Evolutionary conservation across 768 basidiomycete genomes (phyloP).

Genomic region (Termitomyces sp.): DNA sequence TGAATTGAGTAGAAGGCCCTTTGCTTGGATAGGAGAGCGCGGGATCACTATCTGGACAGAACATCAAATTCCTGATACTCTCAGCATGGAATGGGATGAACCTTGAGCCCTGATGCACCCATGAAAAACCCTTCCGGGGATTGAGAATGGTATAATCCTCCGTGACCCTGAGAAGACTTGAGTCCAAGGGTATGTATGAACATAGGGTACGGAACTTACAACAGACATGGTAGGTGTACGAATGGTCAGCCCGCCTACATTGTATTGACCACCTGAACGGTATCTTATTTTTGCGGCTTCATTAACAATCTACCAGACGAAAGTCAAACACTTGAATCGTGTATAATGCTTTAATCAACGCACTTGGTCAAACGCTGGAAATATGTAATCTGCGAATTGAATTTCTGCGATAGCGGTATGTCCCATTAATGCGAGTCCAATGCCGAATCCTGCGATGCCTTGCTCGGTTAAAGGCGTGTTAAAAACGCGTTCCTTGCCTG

Average conservation of each 20-base stretch:
- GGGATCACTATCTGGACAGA: conserved; percentile 74
- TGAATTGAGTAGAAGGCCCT: conserved; percentile 80
- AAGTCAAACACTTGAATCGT: not conserved
- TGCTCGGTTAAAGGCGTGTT: conserved; percentile 93
- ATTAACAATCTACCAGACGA: conserved; percentile 70
- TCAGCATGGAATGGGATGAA: conserved; percentile 20
- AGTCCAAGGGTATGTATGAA: not conserved
- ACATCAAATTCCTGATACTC: not conserved
- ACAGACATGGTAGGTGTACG: conserved; percentile 90
- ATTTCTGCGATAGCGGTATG: conserved; percentile 95
- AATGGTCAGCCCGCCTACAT: conserved; percentile 80
- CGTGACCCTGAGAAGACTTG: conserved; percentile 54
- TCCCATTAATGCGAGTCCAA: conserved; percentile 89
- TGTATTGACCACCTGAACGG: conserved; percentile 80
- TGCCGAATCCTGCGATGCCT: conserved; percentile 93
- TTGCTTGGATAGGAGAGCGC: conserved; percentile 93
- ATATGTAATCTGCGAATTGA: conserved; percentile 89
- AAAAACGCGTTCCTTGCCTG: conserved; percentile 89
- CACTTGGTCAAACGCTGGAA: conserved; percentile 92
- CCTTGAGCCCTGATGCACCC: conserved; percentile 88
- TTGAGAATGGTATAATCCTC: conserved; percentile 92
- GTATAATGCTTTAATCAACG: not conserved
- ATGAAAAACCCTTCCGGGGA: conserved; percentile 95
- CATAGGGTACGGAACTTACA: conserved; percentile 32
- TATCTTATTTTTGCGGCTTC: conserved; percentile 94